These are phyloP conservation scores for Yueomyces sp. DNA, from an alignment of 1,139 yeast genomes.

Conservation along the genomic window DNA sequence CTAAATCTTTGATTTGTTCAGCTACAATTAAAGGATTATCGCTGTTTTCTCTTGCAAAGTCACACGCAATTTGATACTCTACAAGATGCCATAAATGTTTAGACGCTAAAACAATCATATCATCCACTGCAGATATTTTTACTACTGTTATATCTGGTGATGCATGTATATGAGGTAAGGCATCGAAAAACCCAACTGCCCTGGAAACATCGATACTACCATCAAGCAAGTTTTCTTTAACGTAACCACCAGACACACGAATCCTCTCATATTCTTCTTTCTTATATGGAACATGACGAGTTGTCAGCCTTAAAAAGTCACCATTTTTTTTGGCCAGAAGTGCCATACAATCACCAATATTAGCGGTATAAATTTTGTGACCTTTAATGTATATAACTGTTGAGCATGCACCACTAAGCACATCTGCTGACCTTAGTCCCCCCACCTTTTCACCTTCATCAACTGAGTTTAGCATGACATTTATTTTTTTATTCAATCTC, in stretches of 20 bases:
- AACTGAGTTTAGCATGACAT: slow-evolving; percentile 27
- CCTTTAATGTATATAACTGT: slow-evolving; percentile 70
- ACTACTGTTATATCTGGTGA: slow-evolving; percentile 67
- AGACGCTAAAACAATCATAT: slow-evolving; percentile 72
- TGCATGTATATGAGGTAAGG: slow-evolving; percentile 79
- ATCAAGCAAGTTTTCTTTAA: slow-evolving; percentile 75
- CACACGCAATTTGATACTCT: slow-evolving; percentile 78
- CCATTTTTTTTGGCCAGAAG: slow-evolving; percentile 72
- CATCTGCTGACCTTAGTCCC: slow-evolving; percentile 44
- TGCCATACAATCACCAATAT: slow-evolving; percentile 83
- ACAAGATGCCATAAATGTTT: slow-evolving; percentile 76
- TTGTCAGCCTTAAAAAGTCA: slow-evolving; percentile 58
- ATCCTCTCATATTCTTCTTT: slow-evolving; percentile 75
- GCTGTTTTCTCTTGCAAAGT: slow-evolving; percentile 70
- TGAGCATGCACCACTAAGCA: slow-evolving; percentile 70
- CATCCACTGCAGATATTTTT: slow-evolving; percentile 57
- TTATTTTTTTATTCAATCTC: slow-evolving; percentile 69
- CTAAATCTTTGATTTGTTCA: slow-evolving; percentile 83
- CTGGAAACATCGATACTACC: slow-evolving; percentile 74
- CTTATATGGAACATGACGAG: slow-evolving; percentile 73
- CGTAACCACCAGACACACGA: slow-evolving; percentile 83
- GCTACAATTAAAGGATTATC: slow-evolving; percentile 88
- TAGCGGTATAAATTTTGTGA: slow-evolving; percentile 63
- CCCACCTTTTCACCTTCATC: slow-evolving; percentile 24
- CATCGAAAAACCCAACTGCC: slow-evolving; percentile 81